Base-by-base conservation (phyloP, 2,329 filamentous ascomycete species). In the Pezicula carpinea region DNA sequence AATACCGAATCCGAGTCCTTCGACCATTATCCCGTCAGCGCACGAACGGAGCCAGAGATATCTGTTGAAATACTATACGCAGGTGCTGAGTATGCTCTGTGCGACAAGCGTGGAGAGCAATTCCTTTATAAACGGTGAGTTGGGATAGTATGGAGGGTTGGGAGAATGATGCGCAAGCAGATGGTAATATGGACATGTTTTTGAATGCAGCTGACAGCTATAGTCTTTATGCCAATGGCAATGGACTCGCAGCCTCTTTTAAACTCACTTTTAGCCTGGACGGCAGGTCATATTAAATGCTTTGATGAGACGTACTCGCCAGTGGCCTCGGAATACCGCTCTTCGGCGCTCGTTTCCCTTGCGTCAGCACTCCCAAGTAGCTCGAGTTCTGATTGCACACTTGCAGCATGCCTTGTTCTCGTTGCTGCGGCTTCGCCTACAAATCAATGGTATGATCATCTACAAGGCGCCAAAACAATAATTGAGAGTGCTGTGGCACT, bases 371-470 rank as follows among this genome's bases (percentile, higher is more conserved):
- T 40, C 22, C 38, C 38, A 15, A 40, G 18, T 22, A 21, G 22
- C n/a, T 18, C 38, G 18, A 26, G 22, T 19, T n/a, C 38, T 10
- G 38, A 40, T 23, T 21, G 17, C 11, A 40, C 38, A n/a, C 18
- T 40, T 10, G 38, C 38, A 23, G 38, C 38, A 21, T 40, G 38
- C 22, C 22, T 40, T 19, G 38, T 40, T 14, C 38, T 40, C 8
- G 19, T 18, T 23, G 38, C 38, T 22, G 38, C 38, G 5, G 38
- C 38, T 5, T 40, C 38, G 19, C 38, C 46, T 13, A 34, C 32
- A 21, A 40, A 40, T 21, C 22, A 33, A 15, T 48, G 46, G 46
- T 39, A 39, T 18, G 31, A 45, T 23, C 46, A 48, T 34, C 17
- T 48, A 11, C 23, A 32, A 17, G 46, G 41, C 32, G 46, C 46